Percentiles rank a stretch among this genome's conserved stretches.
These are phyloP conservation scores for Eucalyptus brandiana DNA, from an alignment of 345 rosid genomes.

Conservation along the genomic window DNA sequence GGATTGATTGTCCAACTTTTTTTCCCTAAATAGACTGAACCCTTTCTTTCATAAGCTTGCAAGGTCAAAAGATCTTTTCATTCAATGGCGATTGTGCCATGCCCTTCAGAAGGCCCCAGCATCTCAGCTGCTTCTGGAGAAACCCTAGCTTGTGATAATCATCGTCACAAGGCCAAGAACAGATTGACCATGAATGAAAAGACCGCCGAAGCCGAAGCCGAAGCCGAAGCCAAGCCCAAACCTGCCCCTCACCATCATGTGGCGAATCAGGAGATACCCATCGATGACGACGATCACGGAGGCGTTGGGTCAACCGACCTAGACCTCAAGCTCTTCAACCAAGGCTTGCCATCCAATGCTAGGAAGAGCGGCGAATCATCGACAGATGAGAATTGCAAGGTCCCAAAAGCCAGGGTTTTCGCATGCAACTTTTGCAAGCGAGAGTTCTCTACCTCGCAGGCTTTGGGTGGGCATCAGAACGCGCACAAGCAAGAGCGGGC, in stretches of 20 bases:
- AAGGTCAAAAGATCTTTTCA: background rate
- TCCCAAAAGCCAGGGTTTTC: slow-evolving; percentile 9
- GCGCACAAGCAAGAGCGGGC: slow-evolving; percentile 71
- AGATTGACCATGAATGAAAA: background rate
- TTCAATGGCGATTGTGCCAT: background rate
- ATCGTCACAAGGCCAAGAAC: background rate
- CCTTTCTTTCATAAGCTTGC: background rate
- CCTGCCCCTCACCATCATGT: background rate
- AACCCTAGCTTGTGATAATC: background rate
- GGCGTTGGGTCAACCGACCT: background rate
- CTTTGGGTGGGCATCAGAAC: slow-evolving; percentile 75
- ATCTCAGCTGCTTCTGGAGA: background rate
- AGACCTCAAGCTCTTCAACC: background rate
- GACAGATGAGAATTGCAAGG: background rate
- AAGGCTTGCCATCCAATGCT: background rate
- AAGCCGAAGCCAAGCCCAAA: no score
- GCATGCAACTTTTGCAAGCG: slow-evolving; percentile 49
- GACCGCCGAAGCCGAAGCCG: background rate
- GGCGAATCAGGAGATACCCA: background rate
- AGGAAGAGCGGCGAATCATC: background rate
- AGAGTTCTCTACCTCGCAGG: slow-evolving; percentile 57
- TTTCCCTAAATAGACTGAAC: background rate
- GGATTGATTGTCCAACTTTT: background rate
- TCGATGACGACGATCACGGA: background rate
- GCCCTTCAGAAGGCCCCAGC: background rate